phyloP scores from a whole-genome alignment of 768 basidiomycete genomes.

The Daedaleopsis sinensis region DNA sequence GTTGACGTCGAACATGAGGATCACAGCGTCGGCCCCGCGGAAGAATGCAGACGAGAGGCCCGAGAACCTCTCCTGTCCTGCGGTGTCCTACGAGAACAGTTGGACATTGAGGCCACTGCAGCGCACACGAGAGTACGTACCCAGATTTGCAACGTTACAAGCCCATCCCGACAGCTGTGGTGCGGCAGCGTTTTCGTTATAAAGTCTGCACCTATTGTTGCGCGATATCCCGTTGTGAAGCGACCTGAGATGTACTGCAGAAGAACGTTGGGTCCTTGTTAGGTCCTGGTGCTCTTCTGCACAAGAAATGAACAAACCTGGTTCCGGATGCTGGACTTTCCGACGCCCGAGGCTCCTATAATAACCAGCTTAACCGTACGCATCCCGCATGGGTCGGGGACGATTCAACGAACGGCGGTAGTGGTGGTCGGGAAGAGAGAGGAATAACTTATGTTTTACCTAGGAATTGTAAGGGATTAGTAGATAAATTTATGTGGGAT shows the following conservation, averaged over 20 bases:
- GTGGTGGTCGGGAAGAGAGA: too few relatives aligned
- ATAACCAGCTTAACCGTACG: slow-evolving; percentile 81
- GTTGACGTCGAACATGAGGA: slow-evolving; percentile 84
- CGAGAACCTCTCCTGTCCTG: slow-evolving; percentile 88
- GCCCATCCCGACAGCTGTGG: slow-evolving; percentile 53
- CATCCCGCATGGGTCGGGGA: slow-evolving; percentile 39
- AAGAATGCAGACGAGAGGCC: slow-evolving; percentile 83
- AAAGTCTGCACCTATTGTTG: slow-evolving; percentile 91
- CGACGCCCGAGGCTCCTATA: slow-evolving; percentile 82
- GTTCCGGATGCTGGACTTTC: slow-evolving; percentile 79
- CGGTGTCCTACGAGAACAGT: slow-evolving; percentile 61
- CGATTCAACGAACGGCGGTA: too few relatives aligned
- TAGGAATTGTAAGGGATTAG: too few relatives aligned
- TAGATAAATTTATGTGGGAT: too few relatives aligned
- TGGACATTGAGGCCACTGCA: not conserved
- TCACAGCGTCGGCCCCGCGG: slow-evolving; percentile 78
- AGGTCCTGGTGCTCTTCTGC: not conserved
- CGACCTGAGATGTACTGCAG: slow-evolving; percentile 72
- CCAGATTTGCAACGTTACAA: slow-evolving; percentile 73
- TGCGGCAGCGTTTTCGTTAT: slow-evolving; percentile 75
- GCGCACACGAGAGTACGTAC: slow-evolving; percentile 34
- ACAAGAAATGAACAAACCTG: slow-evolving; percentile 49
- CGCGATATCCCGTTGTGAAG: slow-evolving; percentile 77
- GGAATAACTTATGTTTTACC: too few relatives aligned
- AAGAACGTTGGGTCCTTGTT: not conserved